Conservation (phyloP, 495 filamentous ascomycete species). For the Penicillium cataractarum region DNA sequence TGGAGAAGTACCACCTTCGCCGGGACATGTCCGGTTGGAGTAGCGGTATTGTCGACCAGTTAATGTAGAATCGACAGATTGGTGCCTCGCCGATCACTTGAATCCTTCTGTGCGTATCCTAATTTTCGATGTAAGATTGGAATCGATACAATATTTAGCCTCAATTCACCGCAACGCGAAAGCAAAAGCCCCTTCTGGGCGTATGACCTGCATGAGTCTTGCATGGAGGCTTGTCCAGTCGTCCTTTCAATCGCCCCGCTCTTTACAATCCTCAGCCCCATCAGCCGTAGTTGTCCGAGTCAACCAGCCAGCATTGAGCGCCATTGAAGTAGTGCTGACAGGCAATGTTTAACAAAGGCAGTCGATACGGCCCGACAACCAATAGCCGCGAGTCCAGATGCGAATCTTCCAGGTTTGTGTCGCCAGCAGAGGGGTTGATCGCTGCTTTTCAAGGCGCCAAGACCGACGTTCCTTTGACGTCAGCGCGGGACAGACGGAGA, state of each 20-base stretch:
- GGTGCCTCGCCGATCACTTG: neutral
- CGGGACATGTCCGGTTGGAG: constrained; percentile 31
- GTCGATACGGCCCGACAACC: neutral
- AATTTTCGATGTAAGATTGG: neutral
- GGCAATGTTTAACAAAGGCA: neutral
- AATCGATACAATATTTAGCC: neutral
- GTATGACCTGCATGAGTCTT: constrained; percentile 1
- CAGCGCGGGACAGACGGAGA: constrained; percentile 26
- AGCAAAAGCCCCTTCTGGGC: neutral
- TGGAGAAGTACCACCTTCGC: constrained; percentile 58
- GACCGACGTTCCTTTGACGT: constrained; percentile 36
- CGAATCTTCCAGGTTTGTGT: constrained; percentile 5
- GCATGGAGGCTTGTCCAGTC: neutral
- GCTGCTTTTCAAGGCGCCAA: constrained; percentile 23
- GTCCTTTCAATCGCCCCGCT: neutral
- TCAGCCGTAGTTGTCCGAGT: neutral
- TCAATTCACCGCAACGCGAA: neutral
- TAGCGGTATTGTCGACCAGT: neutral
- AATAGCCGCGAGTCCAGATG: neutral
- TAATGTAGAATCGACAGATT: neutral
- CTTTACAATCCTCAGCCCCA: neutral
- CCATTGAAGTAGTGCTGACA: constrained; percentile 5
- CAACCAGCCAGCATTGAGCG: neutral
- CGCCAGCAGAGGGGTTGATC: constrained; percentile 16
- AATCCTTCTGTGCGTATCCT: neutral